These are phyloP conservation scores for Herpomyces periplanetae DNA, from an alignment of 2,329 filamentous ascomycete species.

Conservation along the genomic window DNA sequence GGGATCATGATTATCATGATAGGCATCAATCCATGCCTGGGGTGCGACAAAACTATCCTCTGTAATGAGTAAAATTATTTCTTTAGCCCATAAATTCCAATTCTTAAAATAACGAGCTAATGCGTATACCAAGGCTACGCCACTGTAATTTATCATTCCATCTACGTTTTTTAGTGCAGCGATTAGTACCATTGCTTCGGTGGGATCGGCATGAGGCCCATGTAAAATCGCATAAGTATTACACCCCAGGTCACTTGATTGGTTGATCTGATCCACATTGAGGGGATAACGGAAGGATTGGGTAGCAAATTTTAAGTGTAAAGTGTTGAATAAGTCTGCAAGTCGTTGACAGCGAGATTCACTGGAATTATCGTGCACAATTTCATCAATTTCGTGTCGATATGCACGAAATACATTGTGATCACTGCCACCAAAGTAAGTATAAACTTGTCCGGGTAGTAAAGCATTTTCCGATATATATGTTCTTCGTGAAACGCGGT, in stretches of 20 bases:
- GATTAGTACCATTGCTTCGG: constrained; percentile 73
- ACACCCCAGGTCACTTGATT: no score
- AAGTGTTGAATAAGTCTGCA: constrained; percentile 28
- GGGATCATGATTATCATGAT: constrained; percentile 53
- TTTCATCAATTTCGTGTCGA: constrained; percentile 31
- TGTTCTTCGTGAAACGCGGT: constrained; percentile 60
- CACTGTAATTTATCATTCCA: constrained; percentile 40
- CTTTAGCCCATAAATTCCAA: constrained; percentile 97
- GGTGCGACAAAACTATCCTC: constrained; percentile 61
- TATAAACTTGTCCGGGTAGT: constrained; percentile 76
- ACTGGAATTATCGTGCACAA: constrained; percentile 10
- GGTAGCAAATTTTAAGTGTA: constrained; percentile 49
- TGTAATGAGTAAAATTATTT: constrained; percentile 67
- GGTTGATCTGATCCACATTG: constrained; percentile 25
- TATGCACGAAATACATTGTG: constrained; percentile 79
- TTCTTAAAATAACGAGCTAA: constrained; percentile 78
- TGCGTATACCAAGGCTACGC: constrained; percentile 48
- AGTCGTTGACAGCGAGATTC: constrained; percentile 9
- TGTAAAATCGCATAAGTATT: constrained; percentile 81
- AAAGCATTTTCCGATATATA: constrained; percentile 96
- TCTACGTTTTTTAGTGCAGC: constrained; percentile 57
- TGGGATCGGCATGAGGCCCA: constrained; percentile 72
- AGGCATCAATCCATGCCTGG: constrained; percentile 89
- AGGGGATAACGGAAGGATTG: constrained; percentile 61
- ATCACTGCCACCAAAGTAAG: constrained; percentile 83